Percentiles rank a stretch among this genome's conserved stretches.
These are phyloP conservation scores for Diplodia intermedia DNA, from an alignment of 2,329 filamentous ascomycete species.

Conservation along the genomic window DNA sequence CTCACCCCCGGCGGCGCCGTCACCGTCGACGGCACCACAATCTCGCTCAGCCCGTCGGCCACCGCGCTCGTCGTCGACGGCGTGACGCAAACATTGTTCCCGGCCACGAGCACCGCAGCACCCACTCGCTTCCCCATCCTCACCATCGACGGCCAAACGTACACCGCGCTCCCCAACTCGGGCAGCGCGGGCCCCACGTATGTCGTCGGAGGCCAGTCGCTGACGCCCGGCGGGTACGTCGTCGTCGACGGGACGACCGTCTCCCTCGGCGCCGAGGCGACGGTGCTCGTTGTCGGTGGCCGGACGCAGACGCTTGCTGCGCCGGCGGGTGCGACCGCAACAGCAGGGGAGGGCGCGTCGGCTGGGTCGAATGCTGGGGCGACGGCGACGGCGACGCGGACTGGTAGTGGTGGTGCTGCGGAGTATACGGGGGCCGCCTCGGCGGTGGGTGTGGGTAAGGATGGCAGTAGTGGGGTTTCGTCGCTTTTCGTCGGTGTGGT, in stretches of 20 bases:
- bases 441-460: neutral
- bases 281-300: conserved; percentile 31
- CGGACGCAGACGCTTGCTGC: conserved; percentile 34
- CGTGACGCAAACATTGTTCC: conserved; percentile 31
- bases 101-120: conserved; percentile 29
- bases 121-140: conserved; percentile 33
- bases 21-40: conserved; percentile 39
- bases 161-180: conserved; percentile 10
- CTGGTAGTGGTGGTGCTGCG: neutral
- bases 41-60: conserved; percentile 40
- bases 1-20: conserved; percentile 50
- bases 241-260: conserved; percentile 38
- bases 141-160: conserved; percentile 35
- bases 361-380: neutral
- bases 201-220: conserved; percentile 49
- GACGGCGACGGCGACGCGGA: neutral
- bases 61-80: conserved; percentile 32
- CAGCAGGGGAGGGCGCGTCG: neutral
- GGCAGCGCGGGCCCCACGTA: conserved; percentile 37
- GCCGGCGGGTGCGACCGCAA: neutral
- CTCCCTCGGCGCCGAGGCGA: conserved; percentile 38
- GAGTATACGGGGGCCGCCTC: neutral
- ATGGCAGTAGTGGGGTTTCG: too few species aligned
- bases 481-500: neutral
- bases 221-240: conserved; percentile 46